Conservation (phyloP, 176 grass and related monocot genomes). For the Oryza officinalis region DNA sequence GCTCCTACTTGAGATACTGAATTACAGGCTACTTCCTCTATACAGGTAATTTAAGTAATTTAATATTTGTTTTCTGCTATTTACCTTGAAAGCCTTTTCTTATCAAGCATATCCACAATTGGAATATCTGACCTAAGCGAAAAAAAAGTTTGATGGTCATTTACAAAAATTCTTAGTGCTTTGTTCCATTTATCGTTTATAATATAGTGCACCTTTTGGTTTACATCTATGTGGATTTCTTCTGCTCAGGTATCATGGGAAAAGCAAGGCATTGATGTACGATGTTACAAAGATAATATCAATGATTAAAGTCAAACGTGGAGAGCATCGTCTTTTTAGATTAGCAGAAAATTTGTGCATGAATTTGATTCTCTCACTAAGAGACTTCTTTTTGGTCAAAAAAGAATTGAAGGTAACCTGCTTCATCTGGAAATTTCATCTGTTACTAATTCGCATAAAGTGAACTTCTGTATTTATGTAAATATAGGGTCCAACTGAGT, state of each 20-base stretch:
- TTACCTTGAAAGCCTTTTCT: background rate
- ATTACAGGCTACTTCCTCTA: constrained; percentile 94
- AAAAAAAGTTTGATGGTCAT: background rate
- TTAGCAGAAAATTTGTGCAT: constrained; percentile 98
- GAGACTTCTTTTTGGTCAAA: constrained; percentile 98
- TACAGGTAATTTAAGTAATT: constrained; percentile 69
- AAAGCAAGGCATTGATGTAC: constrained; percentile 99
- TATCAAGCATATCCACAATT: constrained; percentile 32
- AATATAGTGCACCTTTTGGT: constrained; percentile 27
- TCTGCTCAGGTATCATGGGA: constrained; percentile 78
- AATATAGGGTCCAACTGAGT: constrained; percentile 91
- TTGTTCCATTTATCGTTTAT: constrained; percentile 19
- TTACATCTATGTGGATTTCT: constrained; percentile 15
- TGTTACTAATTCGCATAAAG: background rate
- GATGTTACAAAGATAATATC: constrained; percentile 99
- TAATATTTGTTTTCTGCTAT: background rate
- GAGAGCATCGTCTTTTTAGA: constrained; percentile 96
- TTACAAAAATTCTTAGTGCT: background rate
- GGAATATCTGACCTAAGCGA: background rate
- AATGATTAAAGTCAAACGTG: constrained; percentile 93
- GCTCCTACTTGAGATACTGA: constrained; percentile 95
- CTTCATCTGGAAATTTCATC: constrained; percentile 20
- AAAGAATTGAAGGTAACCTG: constrained; percentile 88
- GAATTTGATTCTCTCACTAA: constrained; percentile 97
- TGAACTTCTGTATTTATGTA: constrained; percentile 26